These are phyloP conservation scores for Mentha longifolia DNA, from an alignment of 257 asterid species.

Conservation along the genomic window DNA sequence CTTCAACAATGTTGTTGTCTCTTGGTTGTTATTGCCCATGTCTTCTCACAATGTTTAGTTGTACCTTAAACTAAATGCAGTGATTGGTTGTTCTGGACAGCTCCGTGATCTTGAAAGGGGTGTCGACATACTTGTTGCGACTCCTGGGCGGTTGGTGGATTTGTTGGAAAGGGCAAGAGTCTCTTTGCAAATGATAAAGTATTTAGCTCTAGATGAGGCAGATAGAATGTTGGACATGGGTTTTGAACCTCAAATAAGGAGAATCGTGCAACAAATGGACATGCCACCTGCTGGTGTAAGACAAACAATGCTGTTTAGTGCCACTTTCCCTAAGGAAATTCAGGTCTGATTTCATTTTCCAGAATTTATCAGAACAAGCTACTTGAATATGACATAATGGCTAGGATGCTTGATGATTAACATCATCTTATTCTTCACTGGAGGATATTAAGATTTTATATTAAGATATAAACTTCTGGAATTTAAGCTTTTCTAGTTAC, in stretches of 20 bases:
- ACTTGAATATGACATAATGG: slow-evolving; percentile 3
- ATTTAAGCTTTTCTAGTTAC: slow-evolving; percentile 1
- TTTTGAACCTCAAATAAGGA: slow-evolving; percentile 85
- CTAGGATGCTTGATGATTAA: slow-evolving; percentile 8
- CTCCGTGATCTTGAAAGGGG: slow-evolving; percentile 82
- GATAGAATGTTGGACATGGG: slow-evolving; percentile 91
- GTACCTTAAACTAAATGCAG: not conserved
- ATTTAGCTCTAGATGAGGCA: slow-evolving; percentile 80
- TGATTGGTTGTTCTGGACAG: slow-evolving; percentile 40
- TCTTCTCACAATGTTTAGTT: not conserved
- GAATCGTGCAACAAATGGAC: slow-evolving; percentile 81
- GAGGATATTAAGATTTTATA: slow-evolving; percentile 4
- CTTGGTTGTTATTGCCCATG: not conserved
- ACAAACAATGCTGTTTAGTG: slow-evolving; percentile 84
- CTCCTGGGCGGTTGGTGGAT: slow-evolving; percentile 83
- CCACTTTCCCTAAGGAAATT: slow-evolving; percentile 87
- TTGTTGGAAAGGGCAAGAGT: slow-evolving; percentile 83
- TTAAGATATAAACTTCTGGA: slow-evolving; percentile 5
- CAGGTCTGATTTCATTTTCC: slow-evolving; percentile 53
- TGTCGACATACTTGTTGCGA: slow-evolving; percentile 81
- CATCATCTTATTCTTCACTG: slow-evolving; percentile 1
- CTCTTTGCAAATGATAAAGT: slow-evolving; percentile 63
- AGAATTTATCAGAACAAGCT: slow-evolving; percentile 20
- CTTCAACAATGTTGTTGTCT: not conserved
- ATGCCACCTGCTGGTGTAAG: slow-evolving; percentile 79